phyloP scores from a whole-genome alignment of 192 early-diverging fungal genomes.

The Backusella sp. region DNA sequence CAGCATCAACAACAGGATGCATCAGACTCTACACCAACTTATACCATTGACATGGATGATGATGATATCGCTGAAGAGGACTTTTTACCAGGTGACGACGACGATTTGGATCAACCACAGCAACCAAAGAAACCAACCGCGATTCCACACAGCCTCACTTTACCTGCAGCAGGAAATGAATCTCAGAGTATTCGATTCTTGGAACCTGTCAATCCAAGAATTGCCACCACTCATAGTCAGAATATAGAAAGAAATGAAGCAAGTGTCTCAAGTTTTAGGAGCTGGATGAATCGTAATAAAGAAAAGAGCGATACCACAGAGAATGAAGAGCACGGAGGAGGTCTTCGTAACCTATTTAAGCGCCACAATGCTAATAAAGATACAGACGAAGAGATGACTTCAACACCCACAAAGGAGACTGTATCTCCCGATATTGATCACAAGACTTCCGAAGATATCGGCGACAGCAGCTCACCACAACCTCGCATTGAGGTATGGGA shows the following conservation, averaged over 20 bases:
- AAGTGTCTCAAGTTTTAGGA: constrained; percentile 16
- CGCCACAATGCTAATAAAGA: not conserved
- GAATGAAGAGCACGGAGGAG: not conserved
- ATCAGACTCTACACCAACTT: not conserved
- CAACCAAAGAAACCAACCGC: not conserved
- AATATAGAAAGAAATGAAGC: constrained; percentile 10
- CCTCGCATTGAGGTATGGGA: constrained; percentile 31
- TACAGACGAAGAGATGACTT: not conserved
- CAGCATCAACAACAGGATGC: not conserved
- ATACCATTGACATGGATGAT: constrained; percentile 28
- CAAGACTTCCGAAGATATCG: not conserved
- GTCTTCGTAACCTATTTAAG: not conserved
- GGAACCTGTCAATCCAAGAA: constrained; percentile 36
- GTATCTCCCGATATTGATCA: not conserved
- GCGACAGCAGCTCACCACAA: not conserved
- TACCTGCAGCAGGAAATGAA: constrained; percentile 10
- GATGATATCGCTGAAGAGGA: constrained; percentile 26
- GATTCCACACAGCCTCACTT: constrained; percentile 5
- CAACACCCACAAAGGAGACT: not conserved
- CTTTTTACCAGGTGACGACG: constrained; percentile 24
- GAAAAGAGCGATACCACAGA: not conserved
- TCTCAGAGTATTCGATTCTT: constrained; percentile 36
- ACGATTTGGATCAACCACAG: constrained; percentile 11
- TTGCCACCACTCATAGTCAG: not conserved
- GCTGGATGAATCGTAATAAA: constrained; percentile 9